Evolutionary conservation across 208 protist genomes (phyloP), one percentile per base, ranked within the genome.

Genomic region (Vickermania spadyakhi): DNA sequence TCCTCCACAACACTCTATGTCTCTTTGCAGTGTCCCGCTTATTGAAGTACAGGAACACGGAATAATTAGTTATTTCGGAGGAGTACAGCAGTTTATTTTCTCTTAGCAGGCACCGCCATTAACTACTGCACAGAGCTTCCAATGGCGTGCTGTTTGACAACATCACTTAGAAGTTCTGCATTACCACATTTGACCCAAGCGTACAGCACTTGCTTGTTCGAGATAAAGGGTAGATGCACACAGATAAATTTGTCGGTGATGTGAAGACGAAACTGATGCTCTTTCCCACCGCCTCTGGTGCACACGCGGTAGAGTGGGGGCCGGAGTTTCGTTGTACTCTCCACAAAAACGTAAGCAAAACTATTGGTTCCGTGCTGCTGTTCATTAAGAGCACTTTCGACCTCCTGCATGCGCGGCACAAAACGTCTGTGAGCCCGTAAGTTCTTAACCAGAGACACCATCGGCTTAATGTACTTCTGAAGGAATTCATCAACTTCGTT

Each of bases 401-500:
- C 83, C 59, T 90, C 84, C 22, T 77, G 68, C 2, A 58, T 31
- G 54, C 64, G 77, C 31, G 73, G 64, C 22, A 82, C 72, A 64
- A 94, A 94, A 11, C 81, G 77, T 1, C 86, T 74, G 62, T 94
- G 86, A 13, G 42, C 14, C 14, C 83, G 74, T 13, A 94, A 67
- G 23, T 29, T 58, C 11, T 68, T 67, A 28, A 88, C 76, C 50
- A 73, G 79, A 30, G 61, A 60, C 29, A 89, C 66, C 78, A 89
- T 80, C 11, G 73, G 76, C 0, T 60, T 59, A 14, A 94, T 74
- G 62, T 79, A 94, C 52, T 72, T 77, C 29, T 62, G 65, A 1
- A 91, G 62, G 26, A 94, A 78, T 62, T 94, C 81, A 59, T 94
- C 86, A 29, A 91, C 79, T 3, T 89, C 83, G 36, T 79, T 72